These are phyloP conservation scores for Teratosphaeria destructans DNA, from an alignment of 2,329 filamentous ascomycete species.

Conservation along the genomic window DNA sequence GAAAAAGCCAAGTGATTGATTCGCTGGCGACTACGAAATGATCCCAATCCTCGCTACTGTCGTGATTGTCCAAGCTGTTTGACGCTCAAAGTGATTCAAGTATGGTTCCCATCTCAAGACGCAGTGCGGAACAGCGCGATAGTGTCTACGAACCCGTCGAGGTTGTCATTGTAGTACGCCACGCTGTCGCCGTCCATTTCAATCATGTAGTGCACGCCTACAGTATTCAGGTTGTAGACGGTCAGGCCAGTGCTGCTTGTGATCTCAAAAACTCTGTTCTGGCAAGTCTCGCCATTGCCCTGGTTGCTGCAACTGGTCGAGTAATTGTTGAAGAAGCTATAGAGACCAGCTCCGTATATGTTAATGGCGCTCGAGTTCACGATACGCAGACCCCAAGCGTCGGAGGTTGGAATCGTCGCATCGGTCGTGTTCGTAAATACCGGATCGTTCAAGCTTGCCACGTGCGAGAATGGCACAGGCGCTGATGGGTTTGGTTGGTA, in stretches of 20 bases:
- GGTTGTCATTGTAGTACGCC: constrained; percentile 37
- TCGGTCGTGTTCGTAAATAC: constrained; percentile 48
- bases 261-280: constrained; percentile 40
- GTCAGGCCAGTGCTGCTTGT: constrained; percentile 27
- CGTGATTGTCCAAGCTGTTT: neutral
- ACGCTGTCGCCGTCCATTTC: constrained; percentile 33
- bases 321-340: constrained; percentile 60
- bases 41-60: neutral
- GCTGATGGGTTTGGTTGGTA: constrained; percentile 76
- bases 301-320: constrained; percentile 30
- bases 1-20: no score
- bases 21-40: no score
- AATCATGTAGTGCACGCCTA: constrained; percentile 37
- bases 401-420: constrained; percentile 30
- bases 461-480: constrained; percentile 52
- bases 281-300: constrained; percentile 33
- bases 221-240: constrained; percentile 41
- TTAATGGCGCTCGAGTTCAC: constrained; percentile 45
- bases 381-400: constrained; percentile 58
- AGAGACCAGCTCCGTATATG: constrained; percentile 55
- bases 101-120: neutral
- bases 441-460: constrained; percentile 53
- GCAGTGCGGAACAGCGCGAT: constrained; percentile 29
- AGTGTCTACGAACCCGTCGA: constrained; percentile 35
- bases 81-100: neutral